A percentile compares a stretch with the other conserved stretches of the same genome.
These are phyloP conservation scores for Lolium multiflorum DNA, from an alignment of 176 grass and related monocot species.

Conservation along the genomic window DNA sequence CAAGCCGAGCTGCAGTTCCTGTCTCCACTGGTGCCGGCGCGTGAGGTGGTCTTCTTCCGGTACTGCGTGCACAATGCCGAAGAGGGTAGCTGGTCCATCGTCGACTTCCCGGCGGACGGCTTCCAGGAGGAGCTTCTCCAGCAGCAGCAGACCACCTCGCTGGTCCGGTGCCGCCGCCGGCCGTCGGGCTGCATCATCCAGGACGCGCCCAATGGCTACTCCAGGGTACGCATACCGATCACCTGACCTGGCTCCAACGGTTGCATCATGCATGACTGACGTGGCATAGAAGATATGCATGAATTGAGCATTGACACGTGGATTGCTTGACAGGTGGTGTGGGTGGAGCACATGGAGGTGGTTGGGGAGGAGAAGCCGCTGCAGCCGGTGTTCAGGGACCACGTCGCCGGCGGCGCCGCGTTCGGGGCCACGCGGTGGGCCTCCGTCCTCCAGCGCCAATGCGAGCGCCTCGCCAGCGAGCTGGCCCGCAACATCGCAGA, in stretches of 20 bases:
- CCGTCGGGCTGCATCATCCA: constrained; percentile 93
- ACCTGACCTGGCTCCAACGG: not conserved
- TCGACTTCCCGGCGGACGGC: constrained; percentile 83
- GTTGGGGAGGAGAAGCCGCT: constrained; percentile 83
- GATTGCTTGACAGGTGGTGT: constrained; percentile 62
- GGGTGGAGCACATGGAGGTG: constrained; percentile 91
- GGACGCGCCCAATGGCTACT: constrained; percentile 97
- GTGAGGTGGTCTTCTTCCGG: constrained; percentile 85
- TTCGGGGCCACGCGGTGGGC: constrained; percentile 91
- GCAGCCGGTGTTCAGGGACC: constrained; percentile 75
- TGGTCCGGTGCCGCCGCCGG: constrained; percentile 59
- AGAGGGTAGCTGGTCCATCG: constrained; percentile 77
- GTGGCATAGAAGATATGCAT: not conserved
- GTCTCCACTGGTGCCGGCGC: constrained; percentile 76
- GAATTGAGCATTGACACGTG: not conserved
- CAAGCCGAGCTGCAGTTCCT: constrained; percentile 88
- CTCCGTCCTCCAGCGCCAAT: constrained; percentile 84
- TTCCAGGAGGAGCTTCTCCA: constrained; percentile 59
- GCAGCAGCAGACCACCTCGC: constrained; percentile 30
- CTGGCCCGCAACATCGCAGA: constrained; percentile 95
- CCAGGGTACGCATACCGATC: constrained; percentile 56
- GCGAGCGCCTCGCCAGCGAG: constrained; percentile 87
- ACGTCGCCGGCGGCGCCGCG: constrained; percentile 58
- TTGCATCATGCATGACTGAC: constrained; percentile 4
- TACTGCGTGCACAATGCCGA: constrained; percentile 83